These are phyloP conservation scores for Chaetoscypha palmicola DNA, from an alignment of 2,329 filamentous ascomycete species.

Conservation along the genomic window DNA sequence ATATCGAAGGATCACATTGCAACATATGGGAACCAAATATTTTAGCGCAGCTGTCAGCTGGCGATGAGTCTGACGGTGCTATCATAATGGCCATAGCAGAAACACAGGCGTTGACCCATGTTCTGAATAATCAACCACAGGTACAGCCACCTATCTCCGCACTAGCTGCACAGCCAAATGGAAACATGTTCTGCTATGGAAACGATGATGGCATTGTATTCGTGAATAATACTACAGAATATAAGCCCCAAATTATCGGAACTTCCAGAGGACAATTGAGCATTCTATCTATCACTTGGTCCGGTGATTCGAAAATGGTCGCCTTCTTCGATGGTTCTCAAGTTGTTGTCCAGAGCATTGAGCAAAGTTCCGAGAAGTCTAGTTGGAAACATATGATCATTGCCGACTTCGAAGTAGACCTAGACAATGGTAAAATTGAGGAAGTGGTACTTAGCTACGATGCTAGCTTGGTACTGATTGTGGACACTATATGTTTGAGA, in stretches of 20 bases:
- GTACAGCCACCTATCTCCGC: not conserved
- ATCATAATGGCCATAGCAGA: not conserved
- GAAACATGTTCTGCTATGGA: not conserved
- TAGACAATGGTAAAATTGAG: too few relatives aligned
- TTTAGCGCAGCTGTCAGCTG: conserved; percentile 13
- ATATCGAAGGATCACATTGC: conserved; percentile 15
- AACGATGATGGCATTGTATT: not conserved
- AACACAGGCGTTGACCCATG: not conserved
- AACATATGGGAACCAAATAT: conserved; percentile 26
- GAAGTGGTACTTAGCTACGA: too few relatives aligned
- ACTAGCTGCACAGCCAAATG: not conserved
- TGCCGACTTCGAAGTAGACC: too few relatives aligned
- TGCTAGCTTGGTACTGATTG: too few relatives aligned
- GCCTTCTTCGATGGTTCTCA: not conserved
- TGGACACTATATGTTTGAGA: too few relatives aligned
- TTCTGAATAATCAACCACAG: not conserved
- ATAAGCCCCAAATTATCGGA: too few relatives aligned
- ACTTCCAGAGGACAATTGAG: too few relatives aligned
- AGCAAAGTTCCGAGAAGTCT: not conserved
- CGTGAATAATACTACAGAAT: not conserved
- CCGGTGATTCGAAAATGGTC: not conserved
- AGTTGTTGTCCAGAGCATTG: not conserved
- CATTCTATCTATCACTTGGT: not conserved
- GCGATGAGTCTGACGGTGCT: not conserved
- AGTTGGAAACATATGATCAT: not conserved